A percentile compares a stretch with the other conserved stretches of the same genome.
Conservation (phyloP, 2,329 filamentous ascomycete species). For the Penicillium sp. region DNA sequence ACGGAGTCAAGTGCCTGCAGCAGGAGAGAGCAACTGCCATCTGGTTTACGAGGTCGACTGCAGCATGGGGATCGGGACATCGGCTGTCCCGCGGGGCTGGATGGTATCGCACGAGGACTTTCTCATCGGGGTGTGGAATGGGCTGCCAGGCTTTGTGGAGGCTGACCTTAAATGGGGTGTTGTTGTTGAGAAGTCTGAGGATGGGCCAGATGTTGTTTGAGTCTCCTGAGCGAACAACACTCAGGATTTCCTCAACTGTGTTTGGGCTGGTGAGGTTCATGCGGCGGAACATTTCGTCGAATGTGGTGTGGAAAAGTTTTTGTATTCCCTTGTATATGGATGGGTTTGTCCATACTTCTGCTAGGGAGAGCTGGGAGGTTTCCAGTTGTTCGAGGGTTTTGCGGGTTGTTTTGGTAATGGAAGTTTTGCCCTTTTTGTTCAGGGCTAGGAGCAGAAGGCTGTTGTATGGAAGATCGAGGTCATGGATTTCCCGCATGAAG, state of each 20-base stretch:
- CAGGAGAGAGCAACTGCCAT: conserved; percentile 47
- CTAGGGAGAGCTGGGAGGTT: conserved; percentile 24
- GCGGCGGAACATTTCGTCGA: conserved; percentile 32
- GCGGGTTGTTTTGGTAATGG: conserved; percentile 24
- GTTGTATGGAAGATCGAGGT: conserved; percentile 32
- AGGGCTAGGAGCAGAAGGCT: conserved; percentile 29
- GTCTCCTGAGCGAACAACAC: conserved; percentile 32
- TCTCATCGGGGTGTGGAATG: conserved; percentile 24
- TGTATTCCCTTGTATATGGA: conserved; percentile 28
- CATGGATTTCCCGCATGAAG: conserved; percentile 30
- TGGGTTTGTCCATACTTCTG: conserved; percentile 29
- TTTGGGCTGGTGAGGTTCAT: conserved; percentile 35
- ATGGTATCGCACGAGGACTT: conserved; percentile 28
- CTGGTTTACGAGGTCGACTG: conserved; percentile 45
- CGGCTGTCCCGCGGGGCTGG: conserved; percentile 17
- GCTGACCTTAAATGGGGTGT: conserved; percentile 40
- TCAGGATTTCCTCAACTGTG: conserved; percentile 32
- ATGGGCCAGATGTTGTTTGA: conserved; percentile 28
- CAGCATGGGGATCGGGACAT: conserved; percentile 35
- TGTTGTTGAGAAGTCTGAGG: conserved; percentile 35
- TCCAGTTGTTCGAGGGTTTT: conserved; percentile 29
- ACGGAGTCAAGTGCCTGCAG: conserved; percentile 36
- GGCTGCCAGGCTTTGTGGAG: conserved; percentile 33
- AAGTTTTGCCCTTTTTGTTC: conserved; percentile 26
- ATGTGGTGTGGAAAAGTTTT: conserved; percentile 27